Conservation (phyloP, 768 basidiomycete genomes). For the Lactifluus pinguis region DNA sequence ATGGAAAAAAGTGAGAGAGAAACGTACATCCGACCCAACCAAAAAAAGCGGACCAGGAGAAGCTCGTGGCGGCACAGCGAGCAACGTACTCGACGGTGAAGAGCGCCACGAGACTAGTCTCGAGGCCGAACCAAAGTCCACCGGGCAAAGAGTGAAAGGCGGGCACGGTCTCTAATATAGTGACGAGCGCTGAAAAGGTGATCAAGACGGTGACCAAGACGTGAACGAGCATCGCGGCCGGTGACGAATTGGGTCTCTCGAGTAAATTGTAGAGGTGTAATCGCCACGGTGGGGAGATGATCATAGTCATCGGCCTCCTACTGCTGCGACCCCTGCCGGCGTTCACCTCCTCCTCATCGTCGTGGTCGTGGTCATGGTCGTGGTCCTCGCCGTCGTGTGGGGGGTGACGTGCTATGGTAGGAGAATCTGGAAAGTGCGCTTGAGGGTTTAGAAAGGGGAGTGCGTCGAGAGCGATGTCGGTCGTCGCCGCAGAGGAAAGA, state of each 20-base stretch:
- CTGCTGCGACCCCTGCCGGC: too few species aligned
- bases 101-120: slow-evolving; percentile 73
- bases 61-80: slow-evolving; percentile 68
- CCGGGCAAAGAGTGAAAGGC: slow-evolving; percentile 61
- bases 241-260: slow-evolving; percentile 71
- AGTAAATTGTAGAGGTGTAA: too few species aligned
- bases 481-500: too few species aligned
- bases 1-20: not conserved
- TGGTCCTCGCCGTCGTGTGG: too few species aligned
- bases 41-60: slow-evolving; percentile 47
- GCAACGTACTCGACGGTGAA: slow-evolving; percentile 83
- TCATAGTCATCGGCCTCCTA: too few species aligned
- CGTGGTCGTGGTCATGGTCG: too few species aligned
- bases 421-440: too few species aligned
- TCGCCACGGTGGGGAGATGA: too few species aligned
- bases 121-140: slow-evolving; percentile 77
- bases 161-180: slow-evolving; percentile 73
- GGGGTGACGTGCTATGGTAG: too few species aligned
- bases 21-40: slow-evolving; percentile 62
- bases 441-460: too few species aligned
- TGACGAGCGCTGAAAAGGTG: slow-evolving; percentile 63
- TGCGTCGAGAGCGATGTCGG: too few species aligned
- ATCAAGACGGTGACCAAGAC: slow-evolving; percentile 64
- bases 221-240: slow-evolving; percentile 69
- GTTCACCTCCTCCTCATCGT: too few species aligned